A percentile compares a stretch with the other conserved stretches of the same genome.
Evolutionary conservation across 208 protist species (phyloP).

Genomic region (Angomonas deanei): DNA sequence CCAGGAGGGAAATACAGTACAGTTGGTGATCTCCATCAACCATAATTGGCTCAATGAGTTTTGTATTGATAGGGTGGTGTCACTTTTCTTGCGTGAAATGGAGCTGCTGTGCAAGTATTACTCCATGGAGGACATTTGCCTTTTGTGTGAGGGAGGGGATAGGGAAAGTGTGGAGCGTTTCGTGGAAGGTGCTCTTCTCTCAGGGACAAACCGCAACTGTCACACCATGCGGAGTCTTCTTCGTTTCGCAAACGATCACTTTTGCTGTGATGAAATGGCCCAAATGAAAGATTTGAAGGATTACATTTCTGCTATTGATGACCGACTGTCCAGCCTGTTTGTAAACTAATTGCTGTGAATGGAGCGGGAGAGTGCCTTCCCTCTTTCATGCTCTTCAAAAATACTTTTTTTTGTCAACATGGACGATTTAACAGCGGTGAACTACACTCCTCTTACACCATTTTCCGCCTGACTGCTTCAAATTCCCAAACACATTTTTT

Average conservation of each 20-base stretch:
- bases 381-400: too few relatives aligned
- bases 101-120: constrained; percentile 24
- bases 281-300: neutral
- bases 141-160: constrained; percentile 25
- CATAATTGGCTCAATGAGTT: constrained; percentile 87
- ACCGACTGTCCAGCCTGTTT: neutral
- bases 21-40: constrained; percentile 69
- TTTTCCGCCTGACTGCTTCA: too few relatives aligned
- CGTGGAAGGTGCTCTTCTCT: constrained; percentile 49
- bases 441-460: too few relatives aligned
- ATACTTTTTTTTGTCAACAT: constrained; percentile 1
- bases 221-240: constrained; percentile 42
- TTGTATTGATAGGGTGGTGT: constrained; percentile 53
- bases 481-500: too few relatives aligned
- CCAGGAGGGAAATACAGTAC: constrained; percentile 1
- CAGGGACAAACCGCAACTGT: constrained; percentile 65
- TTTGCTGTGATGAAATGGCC: neutral
- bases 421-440: neutral
- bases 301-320: neutral
- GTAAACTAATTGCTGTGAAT: neutral
- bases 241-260: constrained; percentile 11
- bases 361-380: neutral
- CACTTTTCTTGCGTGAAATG: constrained; percentile 43
- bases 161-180: constrained; percentile 14
- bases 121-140: constrained; percentile 26